Percentiles rank a stretch among this genome's conserved stretches.
Evolutionary conservation across 495 filamentous ascomycete species (phyloP).

Genomic region (Beverwykella pulmonaria): DNA sequence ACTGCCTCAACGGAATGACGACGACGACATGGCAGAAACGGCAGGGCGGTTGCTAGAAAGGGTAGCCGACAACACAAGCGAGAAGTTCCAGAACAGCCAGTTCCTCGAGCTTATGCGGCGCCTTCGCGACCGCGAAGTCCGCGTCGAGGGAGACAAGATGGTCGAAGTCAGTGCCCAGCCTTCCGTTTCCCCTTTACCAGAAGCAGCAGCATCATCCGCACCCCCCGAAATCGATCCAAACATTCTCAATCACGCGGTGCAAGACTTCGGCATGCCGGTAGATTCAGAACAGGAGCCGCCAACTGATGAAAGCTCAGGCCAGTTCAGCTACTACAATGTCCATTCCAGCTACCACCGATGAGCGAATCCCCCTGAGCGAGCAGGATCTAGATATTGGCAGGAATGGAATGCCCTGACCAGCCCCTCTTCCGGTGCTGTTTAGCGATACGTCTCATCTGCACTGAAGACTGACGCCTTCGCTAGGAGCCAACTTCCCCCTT

Average conservation of each 20-base stretch:
- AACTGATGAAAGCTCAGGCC: slow-evolving; percentile 30
- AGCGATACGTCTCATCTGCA: neutral
- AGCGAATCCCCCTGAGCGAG: slow-evolving; percentile 26
- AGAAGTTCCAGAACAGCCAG: slow-evolving; percentile 77
- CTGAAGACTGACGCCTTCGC: neutral
- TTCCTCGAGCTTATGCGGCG: slow-evolving; percentile 76
- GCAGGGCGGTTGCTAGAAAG: slow-evolving; percentile 72
- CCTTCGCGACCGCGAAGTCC: slow-evolving; percentile 46
- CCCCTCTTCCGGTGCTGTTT: neutral
- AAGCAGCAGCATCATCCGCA: neutral
- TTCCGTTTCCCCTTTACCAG: slow-evolving; percentile 18
- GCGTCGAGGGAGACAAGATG: slow-evolving; percentile 49
- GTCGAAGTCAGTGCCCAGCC: slow-evolving; percentile 42
- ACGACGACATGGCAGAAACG: slow-evolving; percentile 70
- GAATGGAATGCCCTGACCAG: slow-evolving; percentile 3
- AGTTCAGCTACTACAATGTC: slow-evolving; percentile 22
- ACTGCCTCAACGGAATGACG: slow-evolving; percentile 47
- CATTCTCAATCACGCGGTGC: slow-evolving; percentile 15
- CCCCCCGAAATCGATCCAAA: slow-evolving; percentile 18
- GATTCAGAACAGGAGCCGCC: slow-evolving; percentile 24
- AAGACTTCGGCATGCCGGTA: slow-evolving; percentile 28
- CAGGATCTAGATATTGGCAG: slow-evolving; percentile 32
- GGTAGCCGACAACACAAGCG: slow-evolving; percentile 64
- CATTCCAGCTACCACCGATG: slow-evolving; percentile 11
- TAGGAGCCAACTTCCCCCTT: neutral